Conservation (phyloP, 2,329 filamentous ascomycete genomes). For the Aspergillus luchuensis region DNA sequence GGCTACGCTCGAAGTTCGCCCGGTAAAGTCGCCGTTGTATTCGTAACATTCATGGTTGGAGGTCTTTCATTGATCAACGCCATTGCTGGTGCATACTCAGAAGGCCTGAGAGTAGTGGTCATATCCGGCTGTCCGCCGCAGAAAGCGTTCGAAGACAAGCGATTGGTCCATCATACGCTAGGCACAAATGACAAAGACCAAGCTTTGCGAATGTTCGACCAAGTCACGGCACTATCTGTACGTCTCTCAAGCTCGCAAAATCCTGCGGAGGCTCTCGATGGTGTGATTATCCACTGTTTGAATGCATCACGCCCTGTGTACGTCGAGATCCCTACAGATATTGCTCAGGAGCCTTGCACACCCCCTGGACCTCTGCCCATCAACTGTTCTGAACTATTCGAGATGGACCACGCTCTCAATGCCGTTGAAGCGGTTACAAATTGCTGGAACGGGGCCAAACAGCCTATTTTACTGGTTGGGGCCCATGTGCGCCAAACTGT, state of each 20-base stretch:
- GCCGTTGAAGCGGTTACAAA: no score
- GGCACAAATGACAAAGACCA: conserved; percentile 3
- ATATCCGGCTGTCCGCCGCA: background rate
- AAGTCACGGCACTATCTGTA: conserved; percentile 5
- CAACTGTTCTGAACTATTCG: background rate
- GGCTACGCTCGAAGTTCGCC: conserved; percentile 1
- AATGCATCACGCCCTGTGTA: conserved; percentile 12
- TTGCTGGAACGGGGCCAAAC: background rate
- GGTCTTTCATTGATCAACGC: conserved; percentile 1
- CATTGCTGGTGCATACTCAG: conserved; percentile 4
- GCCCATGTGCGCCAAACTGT: background rate
- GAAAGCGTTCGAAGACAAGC: background rate
- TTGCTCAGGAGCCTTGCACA: conserved; percentile 1
- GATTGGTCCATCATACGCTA: conserved; percentile 13
- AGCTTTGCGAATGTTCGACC: conserved; percentile 7
- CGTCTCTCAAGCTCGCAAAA: background rate
- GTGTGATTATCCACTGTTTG: conserved; percentile 2
- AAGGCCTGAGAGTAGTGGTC: conserved; percentile 7
- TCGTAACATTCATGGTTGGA: background rate
- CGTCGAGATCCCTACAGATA: conserved; percentile 12
- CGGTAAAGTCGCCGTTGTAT: background rate
- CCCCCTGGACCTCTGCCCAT: background rate
- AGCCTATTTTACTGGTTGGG: conserved; percentile 4
- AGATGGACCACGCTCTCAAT: no score
- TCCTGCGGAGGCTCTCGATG: conserved; percentile 1